These are phyloP conservation scores for Cucurbita argyrosperma DNA, from an alignment of 306 rosid species.

Conservation along the genomic window DNA sequence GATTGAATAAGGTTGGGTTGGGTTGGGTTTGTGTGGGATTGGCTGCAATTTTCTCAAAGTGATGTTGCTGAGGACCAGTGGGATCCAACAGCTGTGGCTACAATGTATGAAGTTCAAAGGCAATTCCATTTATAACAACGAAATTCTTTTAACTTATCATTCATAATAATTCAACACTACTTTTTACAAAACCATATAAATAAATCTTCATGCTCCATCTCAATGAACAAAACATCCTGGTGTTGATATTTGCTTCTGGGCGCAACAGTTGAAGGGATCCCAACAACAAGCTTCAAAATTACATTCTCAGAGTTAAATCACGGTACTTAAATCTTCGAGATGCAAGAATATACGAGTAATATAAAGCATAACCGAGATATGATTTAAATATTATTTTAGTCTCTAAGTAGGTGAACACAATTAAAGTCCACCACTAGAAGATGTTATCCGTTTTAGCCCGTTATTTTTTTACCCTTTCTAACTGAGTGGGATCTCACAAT, in stretches of 20 bases:
- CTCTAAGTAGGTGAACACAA: no score
- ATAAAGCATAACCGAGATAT: neutral
- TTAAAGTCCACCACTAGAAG: no score
- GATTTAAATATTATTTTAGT: no score
- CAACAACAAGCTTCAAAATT: neutral
- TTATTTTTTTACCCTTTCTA: no score
- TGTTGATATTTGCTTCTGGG: neutral
- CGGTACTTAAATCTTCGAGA: neutral
- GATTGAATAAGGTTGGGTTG: slow-evolving; percentile 5
- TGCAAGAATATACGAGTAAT: neutral
- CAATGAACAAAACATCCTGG: neutral
- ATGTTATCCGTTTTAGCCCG: no score
- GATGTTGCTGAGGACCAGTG: no score
- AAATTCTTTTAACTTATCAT: neutral
- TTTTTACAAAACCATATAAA: slow-evolving; percentile 1
- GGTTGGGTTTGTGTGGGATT: neutral
- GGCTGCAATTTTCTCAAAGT: neutral
- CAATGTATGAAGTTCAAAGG: neutral
- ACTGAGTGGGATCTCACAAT: no score
- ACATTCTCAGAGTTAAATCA: neutral
- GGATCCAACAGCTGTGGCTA: neutral
- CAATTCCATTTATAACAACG: neutral
- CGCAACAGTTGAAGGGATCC: neutral
- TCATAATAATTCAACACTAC: neutral
- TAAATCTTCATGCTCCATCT: neutral